Percentiles rank a stretch among this genome's conserved stretches.
Conservation (phyloP, 305 asterid species). For the Nicotiana rustica region DNA sequence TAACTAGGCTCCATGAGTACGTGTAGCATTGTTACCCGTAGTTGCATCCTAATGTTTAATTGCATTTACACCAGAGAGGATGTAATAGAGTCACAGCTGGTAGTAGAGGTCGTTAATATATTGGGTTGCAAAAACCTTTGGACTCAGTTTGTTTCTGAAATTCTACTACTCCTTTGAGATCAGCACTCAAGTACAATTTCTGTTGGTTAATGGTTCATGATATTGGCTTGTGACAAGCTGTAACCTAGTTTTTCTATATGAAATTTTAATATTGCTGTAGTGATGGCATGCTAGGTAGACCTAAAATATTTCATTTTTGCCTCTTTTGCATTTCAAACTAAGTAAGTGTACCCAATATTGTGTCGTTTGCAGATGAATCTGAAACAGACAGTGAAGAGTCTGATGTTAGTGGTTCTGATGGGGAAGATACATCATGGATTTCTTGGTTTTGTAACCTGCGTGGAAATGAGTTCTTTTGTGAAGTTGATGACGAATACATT, state of each 20-base stretch:
- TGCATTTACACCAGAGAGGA: neutral
- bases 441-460: slow-evolving; percentile 99
- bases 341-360: neutral
- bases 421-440: slow-evolving; percentile 98
- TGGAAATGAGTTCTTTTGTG: slow-evolving; percentile 96
- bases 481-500: slow-evolving; percentile 95
- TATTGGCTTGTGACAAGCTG: neutral
- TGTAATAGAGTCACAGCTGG: neutral
- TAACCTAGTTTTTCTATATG: neutral
- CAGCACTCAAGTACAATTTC: neutral
- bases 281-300: neutral
- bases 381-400: slow-evolving; percentile 96
- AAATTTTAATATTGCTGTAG: neutral
- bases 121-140: slow-evolving; percentile 11
- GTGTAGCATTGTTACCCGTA: slow-evolving; percentile 1
- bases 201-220: slow-evolving; percentile 25
- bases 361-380: slow-evolving; percentile 78
- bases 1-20: neutral
- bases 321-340: neutral
- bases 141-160: neutral
- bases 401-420: slow-evolving; percentile 96
- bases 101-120: neutral
- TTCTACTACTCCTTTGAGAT: neutral
- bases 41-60: neutral
- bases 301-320: neutral